These are phyloP conservation scores for Inga oerstediana DNA, from an alignment of 306 rosid species.

Conservation along the genomic window DNA sequence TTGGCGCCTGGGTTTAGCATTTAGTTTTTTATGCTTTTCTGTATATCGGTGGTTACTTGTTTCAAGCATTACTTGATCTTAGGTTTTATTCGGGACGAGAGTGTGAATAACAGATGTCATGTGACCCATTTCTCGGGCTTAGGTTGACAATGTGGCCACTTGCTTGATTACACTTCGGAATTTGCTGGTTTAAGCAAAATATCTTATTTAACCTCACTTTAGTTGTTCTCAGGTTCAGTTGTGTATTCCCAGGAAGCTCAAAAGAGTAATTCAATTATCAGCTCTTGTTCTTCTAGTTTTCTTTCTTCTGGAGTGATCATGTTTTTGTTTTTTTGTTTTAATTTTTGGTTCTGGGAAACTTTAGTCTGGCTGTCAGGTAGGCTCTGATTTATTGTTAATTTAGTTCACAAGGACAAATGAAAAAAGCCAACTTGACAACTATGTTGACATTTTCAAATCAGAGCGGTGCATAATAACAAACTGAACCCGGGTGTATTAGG, in stretches of 20 bases:
- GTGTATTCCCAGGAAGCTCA: neutral
- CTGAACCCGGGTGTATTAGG: neutral
- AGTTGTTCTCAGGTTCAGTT: neutral
- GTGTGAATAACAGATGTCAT: neutral
- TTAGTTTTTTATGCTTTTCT: neutral
- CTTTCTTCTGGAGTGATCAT: neutral
- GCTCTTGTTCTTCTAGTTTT: neutral
- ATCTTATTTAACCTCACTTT: neutral
- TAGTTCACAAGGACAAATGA: neutral
- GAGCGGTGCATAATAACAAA: neutral
- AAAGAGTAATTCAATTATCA: neutral
- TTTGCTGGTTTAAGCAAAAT: neutral
- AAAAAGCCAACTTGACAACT: neutral
- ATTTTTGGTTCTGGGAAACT: neutral
- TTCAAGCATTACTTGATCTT: neutral
- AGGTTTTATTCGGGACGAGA: neutral
- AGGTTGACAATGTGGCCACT: slow-evolving; percentile 19
- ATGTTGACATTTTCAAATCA: neutral
- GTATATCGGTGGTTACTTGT: neutral
- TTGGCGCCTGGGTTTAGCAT: slow-evolving; percentile 39
- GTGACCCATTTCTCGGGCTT: neutral
- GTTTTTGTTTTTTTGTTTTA: neutral
- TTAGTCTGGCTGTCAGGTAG: neutral
- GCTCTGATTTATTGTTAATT: slow-evolving; percentile 4
- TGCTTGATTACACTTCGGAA: neutral